Base-by-base conservation (phyloP, 1,139 yeast species). In the Geotrichum candidum region DNA sequence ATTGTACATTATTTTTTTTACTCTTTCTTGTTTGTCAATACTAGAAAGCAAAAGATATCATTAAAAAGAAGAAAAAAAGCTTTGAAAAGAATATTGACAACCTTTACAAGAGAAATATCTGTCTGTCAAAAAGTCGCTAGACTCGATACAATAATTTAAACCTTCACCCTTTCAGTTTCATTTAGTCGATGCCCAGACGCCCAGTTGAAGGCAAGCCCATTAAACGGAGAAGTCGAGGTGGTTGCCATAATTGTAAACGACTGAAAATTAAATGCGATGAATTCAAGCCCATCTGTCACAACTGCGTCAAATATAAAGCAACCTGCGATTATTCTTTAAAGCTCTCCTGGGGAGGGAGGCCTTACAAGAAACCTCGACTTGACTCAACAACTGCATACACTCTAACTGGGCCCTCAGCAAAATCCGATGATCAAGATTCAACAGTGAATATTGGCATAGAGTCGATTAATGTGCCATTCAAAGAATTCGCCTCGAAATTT, bases 311-410 rank as follows among this genome's bases (percentile, higher is more conserved):
- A 65, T 75, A 82, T 1, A 73, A 75, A n/a, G 66, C 76, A 11
- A 65, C 50, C 6, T 88, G 96, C 73, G 92, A 87, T 68, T 88
- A 88, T 68, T 77, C 87, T 2, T 69, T 87, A 31, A 83, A 80
- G 65, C 76, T 88, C 52, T 82, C 85, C 0, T 88, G 96, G 96
- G 94, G 92, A 27, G 94, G 94, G 0, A 73, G 92, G 58, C 90
- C 90, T 0, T 84, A 78, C 65, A 82, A 78, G 65, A 77, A 78
- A n/a, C 58, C 58, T 56, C 48, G 58, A 35, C 25, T 56, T 6
- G 54, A 56, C 25, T 23, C 58, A 9, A 51, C 38, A 7, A 22
- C 58, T 33, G 38, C 41, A 51, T 23, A 56, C 54, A 35, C 35
- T 29, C 13, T 25, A 25, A 15, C 54, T 56, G 3, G 22, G 38